Evolutionary conservation across 2,329 filamentous ascomycete species (phyloP).

Genomic region (Ophiostoma piceae): DNA sequence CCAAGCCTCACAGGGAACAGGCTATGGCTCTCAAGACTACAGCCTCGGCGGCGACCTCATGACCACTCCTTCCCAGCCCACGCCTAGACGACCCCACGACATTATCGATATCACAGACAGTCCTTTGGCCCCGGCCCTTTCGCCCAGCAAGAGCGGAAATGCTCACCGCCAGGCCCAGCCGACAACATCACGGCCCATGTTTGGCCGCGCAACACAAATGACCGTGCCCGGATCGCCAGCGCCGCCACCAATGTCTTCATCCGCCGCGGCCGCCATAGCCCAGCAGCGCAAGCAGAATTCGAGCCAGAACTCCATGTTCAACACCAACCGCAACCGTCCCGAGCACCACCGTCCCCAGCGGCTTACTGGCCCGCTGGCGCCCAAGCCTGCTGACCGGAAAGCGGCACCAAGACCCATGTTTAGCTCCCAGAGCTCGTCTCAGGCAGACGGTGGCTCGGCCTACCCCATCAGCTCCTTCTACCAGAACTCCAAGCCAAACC

Average conservation of each 20-base stretch:
- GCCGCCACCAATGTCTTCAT: constrained; percentile 25
- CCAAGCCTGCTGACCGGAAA: constrained; percentile 45
- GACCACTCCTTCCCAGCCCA: constrained; percentile 37
- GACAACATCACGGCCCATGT: constrained; percentile 30
- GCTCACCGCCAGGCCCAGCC: constrained; percentile 13
- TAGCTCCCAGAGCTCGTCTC: constrained; percentile 38
- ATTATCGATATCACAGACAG: constrained; percentile 34
- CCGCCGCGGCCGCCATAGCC: constrained; percentile 34
- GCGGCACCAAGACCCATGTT: constrained; percentile 46
- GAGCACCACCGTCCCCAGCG: constrained; percentile 52
- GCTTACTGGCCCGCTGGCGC: constrained; percentile 44
- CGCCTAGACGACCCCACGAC: constrained; percentile 32
- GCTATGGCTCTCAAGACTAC: constrained; percentile 19
- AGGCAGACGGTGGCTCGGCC: constrained; percentile 27
- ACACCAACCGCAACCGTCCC: constrained; percentile 46
- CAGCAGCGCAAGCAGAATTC: constrained; percentile 48
- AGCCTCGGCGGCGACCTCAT: constrained; percentile 15
- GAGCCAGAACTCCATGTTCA: constrained; percentile 50
- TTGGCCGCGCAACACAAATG: constrained; percentile 33
- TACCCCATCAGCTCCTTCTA: constrained; percentile 29
- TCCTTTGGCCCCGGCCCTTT: constrained; percentile 23
- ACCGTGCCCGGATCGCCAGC: constrained; percentile 34
- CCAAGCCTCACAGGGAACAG: constrained; percentile 30
- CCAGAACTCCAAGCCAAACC: constrained; percentile 27
- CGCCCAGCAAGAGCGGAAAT: constrained; percentile 16